Evolutionary conservation across 2,329 filamentous ascomycete species (phyloP).

Genomic region (Pseudogymnoascus sp.): DNA sequence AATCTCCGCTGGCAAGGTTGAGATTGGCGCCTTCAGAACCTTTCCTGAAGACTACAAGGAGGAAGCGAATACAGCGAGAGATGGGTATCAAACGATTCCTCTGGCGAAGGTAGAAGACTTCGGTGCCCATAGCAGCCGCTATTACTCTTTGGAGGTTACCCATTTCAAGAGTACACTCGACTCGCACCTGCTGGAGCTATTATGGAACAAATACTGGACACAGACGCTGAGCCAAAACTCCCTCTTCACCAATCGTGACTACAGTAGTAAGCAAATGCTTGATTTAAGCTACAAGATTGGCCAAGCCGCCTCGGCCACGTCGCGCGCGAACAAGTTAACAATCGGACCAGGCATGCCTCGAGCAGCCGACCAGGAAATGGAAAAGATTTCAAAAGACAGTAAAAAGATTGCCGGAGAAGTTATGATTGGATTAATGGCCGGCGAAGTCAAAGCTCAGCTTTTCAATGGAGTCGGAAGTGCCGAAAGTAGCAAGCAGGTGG

Average conservation of each 20-base stretch:
- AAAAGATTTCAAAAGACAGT: conserved; percentile 47
- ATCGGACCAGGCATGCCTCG: conserved; percentile 15
- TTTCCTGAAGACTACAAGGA: conserved; percentile 70
- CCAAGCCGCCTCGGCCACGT: conserved; percentile 45
- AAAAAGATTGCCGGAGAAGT: conserved; percentile 52
- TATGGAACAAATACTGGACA: conserved; percentile 99
- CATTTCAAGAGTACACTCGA: conserved; percentile 95
- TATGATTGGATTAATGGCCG: conserved; percentile 33
- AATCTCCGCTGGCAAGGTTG: conserved; percentile 84
- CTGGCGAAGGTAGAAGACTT: conserved; percentile 94
- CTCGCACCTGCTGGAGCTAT: conserved; percentile 71
- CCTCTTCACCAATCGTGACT: conserved; percentile 86
- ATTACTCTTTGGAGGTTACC: conserved; percentile 85
- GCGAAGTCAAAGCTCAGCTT: conserved; percentile 43
- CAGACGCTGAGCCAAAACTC: conserved; percentile 89
- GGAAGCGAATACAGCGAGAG: conserved; percentile 37
- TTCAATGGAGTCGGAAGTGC: conserved; percentile 32
- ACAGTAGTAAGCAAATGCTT: conserved; percentile 82
- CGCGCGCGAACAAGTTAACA: conserved; percentile 30
- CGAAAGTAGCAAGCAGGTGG: not conserved
- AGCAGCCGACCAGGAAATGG: conserved; percentile 41
- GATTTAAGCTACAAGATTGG: conserved; percentile 79
- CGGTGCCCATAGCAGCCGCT: conserved; percentile 81
- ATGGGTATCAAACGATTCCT: conserved; percentile 72
- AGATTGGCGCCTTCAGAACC: conserved; percentile 94